These are phyloP conservation scores for Plectranthus barbatus DNA, from an alignment of 257 asterid genomes.

Conservation along the genomic window DNA sequence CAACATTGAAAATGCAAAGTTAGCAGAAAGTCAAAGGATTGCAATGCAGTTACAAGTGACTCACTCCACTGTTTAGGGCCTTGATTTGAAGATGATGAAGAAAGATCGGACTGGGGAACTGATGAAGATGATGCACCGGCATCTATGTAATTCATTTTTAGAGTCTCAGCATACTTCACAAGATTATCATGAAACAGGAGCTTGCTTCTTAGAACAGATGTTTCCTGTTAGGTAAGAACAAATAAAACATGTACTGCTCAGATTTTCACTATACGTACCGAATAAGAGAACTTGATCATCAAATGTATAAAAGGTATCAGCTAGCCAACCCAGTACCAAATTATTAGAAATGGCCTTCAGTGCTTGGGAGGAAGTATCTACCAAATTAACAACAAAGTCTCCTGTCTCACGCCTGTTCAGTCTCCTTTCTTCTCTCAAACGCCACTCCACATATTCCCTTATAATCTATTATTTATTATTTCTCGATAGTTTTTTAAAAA, in stretches of 20 bases:
- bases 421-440: no score
- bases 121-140: conserved; percentile 40
- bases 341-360: background rate
- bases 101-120: conserved; percentile 48
- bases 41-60: conserved; percentile 20
- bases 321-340: background rate
- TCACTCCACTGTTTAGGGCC: conserved; percentile 75
- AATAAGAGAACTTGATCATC: background rate
- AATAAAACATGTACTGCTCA: background rate
- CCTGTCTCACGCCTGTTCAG: no score
- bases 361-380: no score
- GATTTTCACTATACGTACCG: conserved; percentile 1
- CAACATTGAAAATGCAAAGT: background rate
- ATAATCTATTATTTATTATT: no score
- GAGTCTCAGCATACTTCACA: conserved; percentile 62
- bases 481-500: no score
- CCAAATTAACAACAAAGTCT: no score
- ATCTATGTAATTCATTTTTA: conserved; percentile 56
- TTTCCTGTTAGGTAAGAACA: conserved; percentile 45
- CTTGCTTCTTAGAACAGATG: conserved; percentile 70
- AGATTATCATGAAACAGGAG: conserved; percentile 71
- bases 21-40: background rate
- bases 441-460: no score
- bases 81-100: conserved; percentile 51
- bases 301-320: background rate